Evolutionary conservation across 139 green algal species (phyloP).

Genomic region (Microglena sp.): DNA sequence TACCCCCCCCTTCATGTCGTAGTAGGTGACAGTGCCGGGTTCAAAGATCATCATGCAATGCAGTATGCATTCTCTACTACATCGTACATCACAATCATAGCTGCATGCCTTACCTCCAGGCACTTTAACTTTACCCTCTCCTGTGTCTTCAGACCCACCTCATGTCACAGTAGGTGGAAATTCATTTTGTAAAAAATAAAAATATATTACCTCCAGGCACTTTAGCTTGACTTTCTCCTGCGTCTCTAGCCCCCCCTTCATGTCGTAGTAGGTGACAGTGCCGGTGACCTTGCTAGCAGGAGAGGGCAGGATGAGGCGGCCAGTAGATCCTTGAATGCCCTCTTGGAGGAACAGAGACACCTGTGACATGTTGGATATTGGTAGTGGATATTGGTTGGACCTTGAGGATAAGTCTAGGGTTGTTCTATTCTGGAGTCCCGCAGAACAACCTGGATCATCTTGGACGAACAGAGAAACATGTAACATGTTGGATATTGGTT

Average conservation of each 20-base stretch:
- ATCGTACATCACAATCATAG: too few species aligned
- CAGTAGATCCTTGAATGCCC: slow-evolving; percentile 44
- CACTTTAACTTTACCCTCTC: slow-evolving; percentile 17
- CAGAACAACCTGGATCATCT: not conserved
- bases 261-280: slow-evolving; percentile 26
- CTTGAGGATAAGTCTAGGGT: not conserved
- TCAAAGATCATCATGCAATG: too few species aligned
- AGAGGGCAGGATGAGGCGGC: slow-evolving; percentile 36
- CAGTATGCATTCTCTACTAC: too few species aligned
- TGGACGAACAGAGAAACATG: not conserved
- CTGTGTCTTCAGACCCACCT: slow-evolving; percentile 9
- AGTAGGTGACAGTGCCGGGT: slow-evolving; percentile 29
- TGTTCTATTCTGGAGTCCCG: not conserved
- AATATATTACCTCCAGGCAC: not conserved
- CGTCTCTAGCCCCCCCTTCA: slow-evolving; percentile 6
- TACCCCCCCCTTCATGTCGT: slow-evolving; percentile 11
- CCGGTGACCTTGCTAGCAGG: slow-evolving; percentile 18
- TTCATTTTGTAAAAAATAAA: too few species aligned
- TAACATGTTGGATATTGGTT: not conserved
- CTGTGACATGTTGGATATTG: slow-evolving; percentile 51
- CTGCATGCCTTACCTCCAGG: slow-evolving; percentile 6
- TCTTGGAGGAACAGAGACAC: slow-evolving; percentile 60
- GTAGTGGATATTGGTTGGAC: not conserved
- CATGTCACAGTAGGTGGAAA: slow-evolving; percentile 21
- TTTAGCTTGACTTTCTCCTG: slow-evolving; percentile 19